phyloP scores from a whole-genome alignment of 805 yeast species.

The Candida oleophila region DNA sequence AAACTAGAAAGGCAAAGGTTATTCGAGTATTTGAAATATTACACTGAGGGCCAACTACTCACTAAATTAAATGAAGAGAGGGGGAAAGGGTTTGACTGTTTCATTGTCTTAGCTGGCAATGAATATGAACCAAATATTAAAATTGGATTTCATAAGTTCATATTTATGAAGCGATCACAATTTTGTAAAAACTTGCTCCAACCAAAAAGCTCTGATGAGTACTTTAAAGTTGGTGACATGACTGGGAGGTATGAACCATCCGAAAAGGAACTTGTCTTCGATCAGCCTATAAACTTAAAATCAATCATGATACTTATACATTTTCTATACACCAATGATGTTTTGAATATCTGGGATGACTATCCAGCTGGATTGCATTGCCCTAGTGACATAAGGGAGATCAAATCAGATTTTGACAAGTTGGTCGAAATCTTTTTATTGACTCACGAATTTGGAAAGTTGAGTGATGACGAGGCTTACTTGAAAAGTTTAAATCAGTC shows the following conservation, averaged over 20 bases:
- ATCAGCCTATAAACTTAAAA: constrained; percentile 25
- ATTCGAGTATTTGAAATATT: constrained; percentile 10
- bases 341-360: constrained; percentile 48
- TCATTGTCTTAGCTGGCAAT: constrained; percentile 21
- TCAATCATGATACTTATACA: constrained; percentile 43
- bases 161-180: constrained; percentile 32
- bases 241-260: constrained; percentile 21
- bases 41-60: constrained; percentile 3
- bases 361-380: constrained; percentile 22
- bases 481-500: constrained; percentile 4
- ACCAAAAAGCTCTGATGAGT: constrained; percentile 6
- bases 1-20: constrained; percentile 6
- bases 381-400: constrained; percentile 26
- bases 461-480: constrained; percentile 17
- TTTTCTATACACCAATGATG: constrained; percentile 49
- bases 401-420: constrained; percentile 27
- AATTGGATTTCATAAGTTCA: constrained; percentile 35
- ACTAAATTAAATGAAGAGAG: constrained; percentile 6
- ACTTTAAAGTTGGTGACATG: constrained; percentile 22
- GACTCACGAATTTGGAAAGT: constrained; percentile 24
- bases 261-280: constrained; percentile 16
- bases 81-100: constrained; percentile 35
- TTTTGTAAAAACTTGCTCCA: constrained; percentile 16
- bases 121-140: constrained; percentile 14
- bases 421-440: constrained; percentile 20